Percentiles rank a stretch among this genome's conserved stretches.
Conservation (phyloP, 371 early-diverging fungal genomes). For the Massospora cicadina region DNA sequence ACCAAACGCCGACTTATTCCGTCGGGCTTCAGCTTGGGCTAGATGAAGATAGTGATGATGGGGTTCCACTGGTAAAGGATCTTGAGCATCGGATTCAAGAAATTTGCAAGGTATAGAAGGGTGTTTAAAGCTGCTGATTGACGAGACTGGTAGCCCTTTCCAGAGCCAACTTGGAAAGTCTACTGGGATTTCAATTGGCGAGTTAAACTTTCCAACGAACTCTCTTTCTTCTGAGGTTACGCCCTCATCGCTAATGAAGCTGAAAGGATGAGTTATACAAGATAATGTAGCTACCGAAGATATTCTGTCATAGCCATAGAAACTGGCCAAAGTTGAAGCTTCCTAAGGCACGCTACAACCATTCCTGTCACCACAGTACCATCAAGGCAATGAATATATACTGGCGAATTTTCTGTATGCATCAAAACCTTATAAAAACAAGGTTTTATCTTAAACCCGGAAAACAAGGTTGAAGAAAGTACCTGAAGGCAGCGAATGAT, state of each 20-base stretch:
- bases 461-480: no score
- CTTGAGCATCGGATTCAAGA: background rate
- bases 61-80: background rate
- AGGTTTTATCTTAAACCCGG: no score
- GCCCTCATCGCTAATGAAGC: conserved; percentile 54
- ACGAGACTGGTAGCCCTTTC: conserved; percentile 24
- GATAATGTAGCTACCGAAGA: conserved; percentile 22
- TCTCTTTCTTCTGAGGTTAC: conserved; percentile 71
- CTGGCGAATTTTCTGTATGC: conserved; percentile 47
- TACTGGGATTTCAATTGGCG: conserved; percentile 45
- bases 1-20: background rate
- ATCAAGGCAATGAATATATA: conserved; percentile 82
- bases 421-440: conserved; percentile 65
- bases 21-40: no score
- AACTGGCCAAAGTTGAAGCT: conserved; percentile 73
- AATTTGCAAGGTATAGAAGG: conserved; percentile 6
- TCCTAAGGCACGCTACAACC: conserved; percentile 67
- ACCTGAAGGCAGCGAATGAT: conserved; percentile 57
- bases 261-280: conserved; percentile 13
- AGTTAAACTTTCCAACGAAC: conserved; percentile 67
- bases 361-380: conserved; percentile 78
- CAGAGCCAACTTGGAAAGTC: conserved; percentile 65
- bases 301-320: conserved; percentile 56
- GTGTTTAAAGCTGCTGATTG: background rate
- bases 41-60: background rate